phyloP scores from a whole-genome alignment of 1,139 yeast genomes.

The Yamadazyma atmosphaerica region DNA sequence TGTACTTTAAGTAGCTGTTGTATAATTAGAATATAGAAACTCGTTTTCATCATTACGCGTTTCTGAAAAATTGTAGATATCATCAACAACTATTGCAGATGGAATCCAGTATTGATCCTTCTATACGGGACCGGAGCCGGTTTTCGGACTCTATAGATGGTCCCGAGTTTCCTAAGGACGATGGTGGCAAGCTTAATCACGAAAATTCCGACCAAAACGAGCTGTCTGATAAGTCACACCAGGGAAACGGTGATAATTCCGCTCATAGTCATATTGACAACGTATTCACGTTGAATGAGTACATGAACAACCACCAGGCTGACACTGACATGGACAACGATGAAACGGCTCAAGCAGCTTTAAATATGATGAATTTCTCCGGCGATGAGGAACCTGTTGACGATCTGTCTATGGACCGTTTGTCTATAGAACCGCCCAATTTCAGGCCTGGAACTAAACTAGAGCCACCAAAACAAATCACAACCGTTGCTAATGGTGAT shows the following conservation, averaged over 20 bases:
- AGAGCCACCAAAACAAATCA: too few relatives aligned
- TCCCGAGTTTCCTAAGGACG: not conserved
- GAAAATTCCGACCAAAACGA: not conserved
- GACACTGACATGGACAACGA: slow-evolving; percentile 4
- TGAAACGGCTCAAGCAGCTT: slow-evolving; percentile 17
- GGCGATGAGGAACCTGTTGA: slow-evolving; percentile 5
- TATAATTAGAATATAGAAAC: not conserved
- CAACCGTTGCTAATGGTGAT: not conserved
- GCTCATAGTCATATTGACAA: slow-evolving; percentile 8
- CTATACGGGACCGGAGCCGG: not conserved
- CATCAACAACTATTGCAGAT: not conserved
- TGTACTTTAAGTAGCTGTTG: not conserved
- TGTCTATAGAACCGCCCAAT: not conserved
- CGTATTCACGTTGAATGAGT: slow-evolving; percentile 55
- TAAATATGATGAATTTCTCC: slow-evolving; percentile 18
- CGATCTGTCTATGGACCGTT: not conserved
- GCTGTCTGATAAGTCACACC: too few relatives aligned
- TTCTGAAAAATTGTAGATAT: too few relatives aligned
- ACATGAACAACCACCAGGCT: slow-evolving; percentile 23
- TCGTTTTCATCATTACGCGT: not conserved
- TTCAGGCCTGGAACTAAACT: too few relatives aligned
- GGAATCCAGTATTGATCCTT: slow-evolving; percentile 1
- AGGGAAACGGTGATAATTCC: too few relatives aligned
- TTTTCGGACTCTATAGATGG: not conserved
- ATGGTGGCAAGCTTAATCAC: not conserved